Conservation (phyloP, 352 stramenopile species). For the Phytophthora cryptogea region DNA sequence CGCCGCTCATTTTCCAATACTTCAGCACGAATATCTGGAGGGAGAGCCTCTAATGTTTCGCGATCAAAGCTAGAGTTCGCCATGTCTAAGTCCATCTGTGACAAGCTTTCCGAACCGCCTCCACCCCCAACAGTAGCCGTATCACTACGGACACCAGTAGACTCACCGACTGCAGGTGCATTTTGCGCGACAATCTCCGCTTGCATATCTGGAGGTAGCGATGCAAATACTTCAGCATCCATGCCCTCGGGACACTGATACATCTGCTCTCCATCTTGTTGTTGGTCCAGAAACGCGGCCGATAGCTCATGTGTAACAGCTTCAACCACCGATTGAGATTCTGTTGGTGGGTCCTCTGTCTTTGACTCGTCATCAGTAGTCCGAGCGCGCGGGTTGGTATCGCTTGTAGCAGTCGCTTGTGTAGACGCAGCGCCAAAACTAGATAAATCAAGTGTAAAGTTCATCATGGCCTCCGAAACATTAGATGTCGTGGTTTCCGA, state of each 20-base stretch:
- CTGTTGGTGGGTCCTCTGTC: slow-evolving; percentile 30
- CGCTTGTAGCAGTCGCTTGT: slow-evolving; percentile 7
- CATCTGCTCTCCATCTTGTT: slow-evolving; percentile 26
- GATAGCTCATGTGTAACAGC: slow-evolving; percentile 26
- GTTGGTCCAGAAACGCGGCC: slow-evolving; percentile 24
- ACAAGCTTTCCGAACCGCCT: slow-evolving; percentile 61
- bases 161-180: slow-evolving; percentile 36
- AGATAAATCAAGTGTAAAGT: slow-evolving; percentile 83
- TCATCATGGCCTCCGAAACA: slow-evolving; percentile 61
- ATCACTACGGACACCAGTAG: slow-evolving; percentile 35
- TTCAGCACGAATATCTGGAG: slow-evolving; percentile 96
- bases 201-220: slow-evolving; percentile 96
- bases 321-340: slow-evolving; percentile 29
- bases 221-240: slow-evolving; percentile 97
- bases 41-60: slow-evolving; percentile 96
- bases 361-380: slow-evolving; percentile 38
- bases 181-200: slow-evolving; percentile 93
- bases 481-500: slow-evolving; percentile 17
- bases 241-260: slow-evolving; percentile 93
- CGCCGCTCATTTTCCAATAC: slow-evolving; percentile 96
- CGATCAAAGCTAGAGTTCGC: slow-evolving; percentile 93
- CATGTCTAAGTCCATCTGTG: slow-evolving; percentile 85
- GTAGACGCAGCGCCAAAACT: slow-evolving; percentile 40
- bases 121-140: slow-evolving; percentile 34
- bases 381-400: slow-evolving; percentile 7